Percentiles rank a stretch among this genome's conserved stretches.
phyloP scores from a whole-genome alignment of 768 basidiomycete genomes.

The Rhodocollybia butyracea region DNA sequence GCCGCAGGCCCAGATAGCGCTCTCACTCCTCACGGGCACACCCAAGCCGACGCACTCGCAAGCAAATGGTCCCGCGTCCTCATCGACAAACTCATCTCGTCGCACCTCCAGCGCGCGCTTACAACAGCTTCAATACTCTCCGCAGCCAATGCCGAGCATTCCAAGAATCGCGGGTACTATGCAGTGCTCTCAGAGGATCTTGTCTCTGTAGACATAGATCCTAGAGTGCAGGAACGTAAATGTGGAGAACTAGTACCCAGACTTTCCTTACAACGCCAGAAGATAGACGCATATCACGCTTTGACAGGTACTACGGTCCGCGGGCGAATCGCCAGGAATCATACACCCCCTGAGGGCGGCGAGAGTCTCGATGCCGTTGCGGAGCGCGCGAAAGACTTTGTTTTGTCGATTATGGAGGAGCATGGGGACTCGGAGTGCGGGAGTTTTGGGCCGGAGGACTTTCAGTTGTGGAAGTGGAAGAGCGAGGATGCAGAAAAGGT shows the following conservation, averaged over 20 bases:
- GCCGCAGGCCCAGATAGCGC: neutral
- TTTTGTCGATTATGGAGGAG: neutral
- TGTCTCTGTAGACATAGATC: neutral
- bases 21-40: neutral
- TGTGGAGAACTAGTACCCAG: neutral
- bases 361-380: neutral
- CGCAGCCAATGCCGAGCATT: neutral
- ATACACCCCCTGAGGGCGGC: neutral
- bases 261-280: neutral
- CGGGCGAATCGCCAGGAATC: neutral
- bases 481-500: neutral
- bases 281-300: neutral
- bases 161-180: too few relatives aligned
- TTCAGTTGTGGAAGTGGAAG: neutral
- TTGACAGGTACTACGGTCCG: neutral
- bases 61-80: neutral
- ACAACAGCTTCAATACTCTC: neutral
- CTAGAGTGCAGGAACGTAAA: neutral
- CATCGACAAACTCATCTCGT: neutral
- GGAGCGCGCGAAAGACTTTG: neutral
- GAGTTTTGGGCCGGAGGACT: neutral
- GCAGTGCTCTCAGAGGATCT: too few relatives aligned
- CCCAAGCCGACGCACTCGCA: neutral
- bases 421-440: neutral
- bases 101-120: neutral